Evolutionary conservation across 768 basidiomycete species (phyloP).

Genomic region (Boletus edulis): DNA sequence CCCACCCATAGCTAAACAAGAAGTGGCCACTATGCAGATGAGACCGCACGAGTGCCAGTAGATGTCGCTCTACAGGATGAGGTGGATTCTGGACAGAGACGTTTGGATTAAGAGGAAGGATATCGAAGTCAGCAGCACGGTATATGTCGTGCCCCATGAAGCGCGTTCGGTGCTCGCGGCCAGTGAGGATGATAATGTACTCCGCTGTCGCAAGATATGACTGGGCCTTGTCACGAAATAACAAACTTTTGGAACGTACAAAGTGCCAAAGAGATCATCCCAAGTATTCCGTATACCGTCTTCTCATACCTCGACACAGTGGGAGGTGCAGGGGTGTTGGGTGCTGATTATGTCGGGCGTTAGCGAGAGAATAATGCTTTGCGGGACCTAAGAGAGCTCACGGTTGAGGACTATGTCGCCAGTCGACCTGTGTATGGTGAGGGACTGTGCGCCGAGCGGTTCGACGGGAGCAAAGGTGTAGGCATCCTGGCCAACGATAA

Average conservation of each 20-base stretch:
- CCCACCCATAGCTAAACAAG: constrained; percentile 88
- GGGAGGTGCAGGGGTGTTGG: constrained; percentile 51
- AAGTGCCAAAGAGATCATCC: constrained; percentile 71
- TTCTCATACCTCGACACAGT: constrained; percentile 59
- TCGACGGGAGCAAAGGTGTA: constrained; percentile 77
- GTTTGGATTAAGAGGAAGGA: constrained; percentile 80
- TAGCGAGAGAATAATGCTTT: neutral
- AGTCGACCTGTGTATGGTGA: constrained; percentile 71
- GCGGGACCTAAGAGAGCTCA: constrained; percentile 31
- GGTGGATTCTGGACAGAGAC: constrained; percentile 66
- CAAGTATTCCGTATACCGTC: constrained; percentile 72
- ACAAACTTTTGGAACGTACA: constrained; percentile 44
- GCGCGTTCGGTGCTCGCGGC: constrained; percentile 71
- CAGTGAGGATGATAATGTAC: constrained; percentile 87
- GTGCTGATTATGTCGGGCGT: constrained; percentile 36
- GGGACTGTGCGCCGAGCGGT: constrained; percentile 56
- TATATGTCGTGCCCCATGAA: constrained; percentile 87
- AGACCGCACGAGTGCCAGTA: constrained; percentile 81
- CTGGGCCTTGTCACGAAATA: neutral
- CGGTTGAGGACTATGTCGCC: constrained; percentile 73
- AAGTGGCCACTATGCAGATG: constrained; percentile 81
- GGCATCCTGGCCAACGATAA: constrained; percentile 66
- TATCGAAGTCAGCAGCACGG: constrained; percentile 85
- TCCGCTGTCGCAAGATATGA: constrained; percentile 58
- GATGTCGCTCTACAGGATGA: constrained; percentile 84